A percentile compares a stretch with the other conserved stretches of the same genome.
Conservation (phyloP, 2,329 filamentous ascomycete genomes). For the Huntiella abstrusa region DNA sequence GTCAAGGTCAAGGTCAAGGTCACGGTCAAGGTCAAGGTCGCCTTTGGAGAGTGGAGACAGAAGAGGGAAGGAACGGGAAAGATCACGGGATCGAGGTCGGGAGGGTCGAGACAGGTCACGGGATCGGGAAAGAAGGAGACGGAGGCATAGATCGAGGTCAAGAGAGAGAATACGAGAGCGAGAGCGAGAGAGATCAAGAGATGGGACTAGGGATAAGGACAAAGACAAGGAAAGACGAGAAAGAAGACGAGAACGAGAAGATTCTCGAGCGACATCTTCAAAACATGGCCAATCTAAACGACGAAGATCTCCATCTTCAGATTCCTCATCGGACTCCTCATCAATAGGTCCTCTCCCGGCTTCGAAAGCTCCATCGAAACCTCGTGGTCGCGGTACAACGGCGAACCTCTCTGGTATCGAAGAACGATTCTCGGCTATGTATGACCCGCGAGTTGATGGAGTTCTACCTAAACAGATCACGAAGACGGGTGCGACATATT, state of each 20-base stretch:
- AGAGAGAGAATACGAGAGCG: neutral
- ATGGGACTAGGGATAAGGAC: neutral
- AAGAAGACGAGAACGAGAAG: neutral
- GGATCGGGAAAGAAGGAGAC: neutral
- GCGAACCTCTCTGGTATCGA: constrained; percentile 52
- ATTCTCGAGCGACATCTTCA: neutral
- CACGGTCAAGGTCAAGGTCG: neutral
- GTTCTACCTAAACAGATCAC: constrained; percentile 54
- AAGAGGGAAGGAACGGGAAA: neutral
- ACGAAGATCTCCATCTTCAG: too few relatives aligned
- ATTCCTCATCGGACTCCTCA: too few relatives aligned
- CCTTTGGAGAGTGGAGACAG: neutral
- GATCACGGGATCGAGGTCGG: neutral
- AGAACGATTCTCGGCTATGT: constrained; percentile 52
- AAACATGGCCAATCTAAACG: too few relatives aligned
- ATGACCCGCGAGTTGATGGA: constrained; percentile 48
- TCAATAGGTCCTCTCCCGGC: neutral
- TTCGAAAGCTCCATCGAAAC: constrained; percentile 18
- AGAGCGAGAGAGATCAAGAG: neutral
- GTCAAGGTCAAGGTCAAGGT: neutral
- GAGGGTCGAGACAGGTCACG: neutral
- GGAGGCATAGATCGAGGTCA: neutral
- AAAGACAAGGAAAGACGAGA: neutral
- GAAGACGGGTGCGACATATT: neutral
- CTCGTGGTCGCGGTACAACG: constrained; percentile 54